Conservation (phyloP, 129 eudicot species). For the Cynara cardunculus region DNA sequence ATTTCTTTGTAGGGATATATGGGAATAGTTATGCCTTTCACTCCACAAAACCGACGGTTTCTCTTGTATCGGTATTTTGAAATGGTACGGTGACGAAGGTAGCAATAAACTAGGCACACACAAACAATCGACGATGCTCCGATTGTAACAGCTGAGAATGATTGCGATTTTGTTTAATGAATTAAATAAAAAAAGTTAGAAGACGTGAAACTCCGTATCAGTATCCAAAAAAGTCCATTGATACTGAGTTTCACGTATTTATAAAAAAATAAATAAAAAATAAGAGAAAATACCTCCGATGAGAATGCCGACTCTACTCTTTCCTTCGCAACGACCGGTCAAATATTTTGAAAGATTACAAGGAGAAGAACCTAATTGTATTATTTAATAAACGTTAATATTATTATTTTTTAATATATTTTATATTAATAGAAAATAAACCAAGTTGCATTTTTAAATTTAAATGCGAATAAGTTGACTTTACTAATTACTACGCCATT, state of each 20-base stretch:
- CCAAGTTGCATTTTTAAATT: background rate
- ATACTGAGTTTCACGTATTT: no score
- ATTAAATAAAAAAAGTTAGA: background rate
- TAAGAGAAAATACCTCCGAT: conserved; percentile 42
- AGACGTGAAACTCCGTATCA: background rate
- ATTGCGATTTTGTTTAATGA: background rate
- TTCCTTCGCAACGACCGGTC: conserved; percentile 58
- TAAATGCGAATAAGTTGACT: background rate
- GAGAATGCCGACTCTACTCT: conserved; percentile 41
- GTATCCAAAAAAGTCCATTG: no score
- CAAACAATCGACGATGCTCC: conserved; percentile 36
- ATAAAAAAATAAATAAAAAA: background rate
- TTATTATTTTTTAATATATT: background rate
- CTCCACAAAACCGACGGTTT: conserved; percentile 32
- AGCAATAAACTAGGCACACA: conserved; percentile 41
- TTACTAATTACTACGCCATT: background rate
- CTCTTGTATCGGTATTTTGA: conserved; percentile 19
- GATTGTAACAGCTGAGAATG: conserved; percentile 39
- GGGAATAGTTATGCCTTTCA: conserved; percentile 54
- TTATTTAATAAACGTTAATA: background rate
- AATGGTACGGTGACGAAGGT: conserved; percentile 24
- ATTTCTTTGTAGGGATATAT: conserved; percentile 51
- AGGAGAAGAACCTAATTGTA: conserved; percentile 24
- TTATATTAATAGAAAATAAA: background rate
- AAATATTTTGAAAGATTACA: conserved; percentile 45